A percentile compares a stretch with the other conserved stretches of the same genome.
Evolutionary conservation across 768 basidiomycete genomes (phyloP).

Genomic region (Collybia sp.): DNA sequence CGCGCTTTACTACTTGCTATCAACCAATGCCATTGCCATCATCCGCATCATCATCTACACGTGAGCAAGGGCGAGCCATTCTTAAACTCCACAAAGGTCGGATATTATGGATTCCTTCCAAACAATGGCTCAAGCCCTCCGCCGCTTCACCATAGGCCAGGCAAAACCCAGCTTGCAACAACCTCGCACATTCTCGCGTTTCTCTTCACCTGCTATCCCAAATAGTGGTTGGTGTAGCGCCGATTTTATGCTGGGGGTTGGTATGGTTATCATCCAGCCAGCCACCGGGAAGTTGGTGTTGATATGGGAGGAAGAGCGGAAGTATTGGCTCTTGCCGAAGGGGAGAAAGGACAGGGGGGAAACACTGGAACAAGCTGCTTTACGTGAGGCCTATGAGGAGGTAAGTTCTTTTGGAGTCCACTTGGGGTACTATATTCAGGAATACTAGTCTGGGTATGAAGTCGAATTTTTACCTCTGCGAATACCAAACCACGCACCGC

Average conservation of each 20-base stretch:
- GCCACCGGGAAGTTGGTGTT: slow-evolving; percentile 49
- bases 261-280: slow-evolving; percentile 63
- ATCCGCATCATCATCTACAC: slow-evolving; percentile 1
- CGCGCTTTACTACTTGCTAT: too few species aligned
- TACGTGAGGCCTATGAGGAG: slow-evolving; percentile 69
- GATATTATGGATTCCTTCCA: background rate
- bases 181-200: slow-evolving; percentile 20
- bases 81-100: too few species aligned
- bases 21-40: too few species aligned
- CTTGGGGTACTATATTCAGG: background rate
- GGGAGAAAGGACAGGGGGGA: slow-evolving; percentile 68
- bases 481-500: slow-evolving; percentile 36
- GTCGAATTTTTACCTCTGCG: slow-evolving; percentile 41
- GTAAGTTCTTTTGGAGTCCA: slow-evolving; percentile 22
- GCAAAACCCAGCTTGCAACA: background rate
- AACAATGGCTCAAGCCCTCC: background rate
- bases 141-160: background rate
- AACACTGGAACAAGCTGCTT: slow-evolving; percentile 50
- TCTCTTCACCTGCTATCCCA: slow-evolving; percentile 37
- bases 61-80: too few species aligned
- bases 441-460: slow-evolving; percentile 43
- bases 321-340: slow-evolving; percentile 56
- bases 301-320: slow-evolving; percentile 30
- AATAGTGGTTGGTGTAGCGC: slow-evolving; percentile 40
- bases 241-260: slow-evolving; percentile 56